Conservation (phyloP, 2,329 filamentous ascomycete species). For the Claviceps sp. region DNA sequence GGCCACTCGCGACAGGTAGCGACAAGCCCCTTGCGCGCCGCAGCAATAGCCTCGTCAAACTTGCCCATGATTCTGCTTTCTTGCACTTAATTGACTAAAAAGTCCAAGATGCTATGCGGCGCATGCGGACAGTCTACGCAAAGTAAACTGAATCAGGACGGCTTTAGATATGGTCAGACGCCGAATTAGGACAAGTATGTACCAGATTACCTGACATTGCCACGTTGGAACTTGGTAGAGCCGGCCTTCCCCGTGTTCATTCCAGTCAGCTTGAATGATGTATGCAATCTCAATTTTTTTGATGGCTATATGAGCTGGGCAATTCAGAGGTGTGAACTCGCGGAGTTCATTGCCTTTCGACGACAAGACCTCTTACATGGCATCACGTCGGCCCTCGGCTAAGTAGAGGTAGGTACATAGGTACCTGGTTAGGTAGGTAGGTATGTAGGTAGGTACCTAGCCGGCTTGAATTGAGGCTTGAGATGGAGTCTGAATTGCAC, state of each 20-base stretch:
- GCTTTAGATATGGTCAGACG: background rate
- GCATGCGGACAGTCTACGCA: background rate
- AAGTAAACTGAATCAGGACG: background rate
- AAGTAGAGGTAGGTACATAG: background rate
- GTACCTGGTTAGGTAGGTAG: no score
- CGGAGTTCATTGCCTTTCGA: no score
- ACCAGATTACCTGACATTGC: background rate
- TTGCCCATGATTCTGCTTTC: background rate
- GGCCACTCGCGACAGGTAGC: slow-evolving; percentile 3
- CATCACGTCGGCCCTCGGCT: background rate
- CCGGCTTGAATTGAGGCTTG: no score
- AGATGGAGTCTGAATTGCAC: no score
- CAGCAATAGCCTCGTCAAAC: slow-evolving; percentile 1
- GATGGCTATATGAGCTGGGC: background rate
- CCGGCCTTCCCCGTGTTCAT: background rate
- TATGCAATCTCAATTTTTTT: background rate
- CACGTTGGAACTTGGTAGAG: background rate
- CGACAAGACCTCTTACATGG: background rate
- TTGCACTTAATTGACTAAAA: background rate
- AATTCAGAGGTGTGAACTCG: background rate
- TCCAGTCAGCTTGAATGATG: background rate
- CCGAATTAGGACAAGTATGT: background rate
- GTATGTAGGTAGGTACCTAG: no score
- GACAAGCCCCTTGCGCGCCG: background rate
- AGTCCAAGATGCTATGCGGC: background rate